A percentile compares a stretch with the other conserved stretches of the same genome.
phyloP scores from a whole-genome alignment of 108 stramenopile species.

The Stephanodiscus minutulus region DNA sequence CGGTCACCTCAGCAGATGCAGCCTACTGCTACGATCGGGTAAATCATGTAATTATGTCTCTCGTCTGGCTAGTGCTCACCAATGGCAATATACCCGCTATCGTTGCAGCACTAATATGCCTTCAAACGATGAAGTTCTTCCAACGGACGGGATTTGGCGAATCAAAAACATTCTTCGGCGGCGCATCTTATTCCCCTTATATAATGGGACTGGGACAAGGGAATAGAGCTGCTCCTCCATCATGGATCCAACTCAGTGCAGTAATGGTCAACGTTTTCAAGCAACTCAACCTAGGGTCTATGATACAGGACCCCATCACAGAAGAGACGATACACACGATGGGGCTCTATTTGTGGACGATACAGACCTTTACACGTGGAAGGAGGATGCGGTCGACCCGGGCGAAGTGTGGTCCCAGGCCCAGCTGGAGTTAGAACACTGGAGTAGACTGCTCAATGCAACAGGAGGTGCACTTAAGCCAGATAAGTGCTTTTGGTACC shows the following conservation, averaged over 20 bases:
- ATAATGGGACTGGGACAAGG: slow-evolving; percentile 4
- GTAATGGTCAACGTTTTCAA: too few species aligned
- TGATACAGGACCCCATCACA: background rate
- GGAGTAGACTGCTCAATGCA: background rate
- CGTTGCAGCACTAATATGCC: background rate
- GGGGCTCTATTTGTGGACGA: background rate
- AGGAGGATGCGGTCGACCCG: background rate
- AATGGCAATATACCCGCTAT: background rate
- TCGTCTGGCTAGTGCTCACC: background rate
- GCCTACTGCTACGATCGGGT: background rate
- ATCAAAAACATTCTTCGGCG: background rate
- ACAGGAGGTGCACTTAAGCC: background rate
- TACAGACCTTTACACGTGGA: slow-evolving; percentile 2
- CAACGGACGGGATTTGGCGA: too few species aligned
- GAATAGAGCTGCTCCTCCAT: background rate
- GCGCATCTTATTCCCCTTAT: background rate
- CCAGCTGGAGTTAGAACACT: background rate
- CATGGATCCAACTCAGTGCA: background rate
- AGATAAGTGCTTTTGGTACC: too few species aligned
- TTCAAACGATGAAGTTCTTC: too few species aligned
- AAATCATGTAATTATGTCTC: background rate
- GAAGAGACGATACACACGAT: background rate
- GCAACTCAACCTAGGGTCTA: background rate
- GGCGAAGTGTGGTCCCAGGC: too few species aligned
- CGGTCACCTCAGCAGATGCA: too few species aligned